Evolutionary conservation across 2,329 filamentous ascomycete species (phyloP).

Genomic region (Fusarium aywerte): DNA sequence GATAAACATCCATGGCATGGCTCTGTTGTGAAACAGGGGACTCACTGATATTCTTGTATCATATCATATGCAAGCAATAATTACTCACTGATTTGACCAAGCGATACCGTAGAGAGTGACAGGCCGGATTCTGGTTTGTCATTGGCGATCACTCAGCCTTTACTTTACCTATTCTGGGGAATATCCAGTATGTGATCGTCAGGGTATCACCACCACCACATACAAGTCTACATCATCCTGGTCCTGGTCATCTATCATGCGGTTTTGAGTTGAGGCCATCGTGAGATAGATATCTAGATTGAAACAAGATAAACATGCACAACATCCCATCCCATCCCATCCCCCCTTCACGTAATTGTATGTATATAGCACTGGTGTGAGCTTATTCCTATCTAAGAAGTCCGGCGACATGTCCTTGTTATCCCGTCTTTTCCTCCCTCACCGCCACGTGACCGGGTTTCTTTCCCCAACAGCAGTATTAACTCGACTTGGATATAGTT

Average conservation of each 20-base stretch:
- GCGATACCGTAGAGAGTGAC: too few species aligned
- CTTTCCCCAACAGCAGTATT: background rate
- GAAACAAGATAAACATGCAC: constrained; percentile 9
- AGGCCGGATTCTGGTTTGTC: constrained; percentile 11
- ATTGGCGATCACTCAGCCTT: background rate
- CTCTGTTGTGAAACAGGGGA: constrained; percentile 13
- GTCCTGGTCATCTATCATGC: background rate
- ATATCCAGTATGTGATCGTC: constrained; percentile 34
- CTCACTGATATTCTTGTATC: too few species aligned
- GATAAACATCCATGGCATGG: background rate
- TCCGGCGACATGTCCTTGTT: constrained; percentile 23
- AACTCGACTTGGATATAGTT: background rate
- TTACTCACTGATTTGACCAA: too few species aligned
- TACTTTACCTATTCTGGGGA: constrained; percentile 28
- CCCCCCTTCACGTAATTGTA: constrained; percentile 1
- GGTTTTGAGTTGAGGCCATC: constrained; percentile 10
- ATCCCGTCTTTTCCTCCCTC: background rate
- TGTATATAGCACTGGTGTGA: background rate
- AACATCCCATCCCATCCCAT: too few species aligned
- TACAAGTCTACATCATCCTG: background rate
- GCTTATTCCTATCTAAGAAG: constrained; percentile 33
- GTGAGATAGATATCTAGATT: background rate
- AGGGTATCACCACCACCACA: constrained; percentile 14
- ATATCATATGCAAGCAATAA: background rate
- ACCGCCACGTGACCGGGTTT: constrained; percentile 23